Conservation (phyloP, 495 filamentous ascomycete species). For the Penicillium daleae region DNA sequence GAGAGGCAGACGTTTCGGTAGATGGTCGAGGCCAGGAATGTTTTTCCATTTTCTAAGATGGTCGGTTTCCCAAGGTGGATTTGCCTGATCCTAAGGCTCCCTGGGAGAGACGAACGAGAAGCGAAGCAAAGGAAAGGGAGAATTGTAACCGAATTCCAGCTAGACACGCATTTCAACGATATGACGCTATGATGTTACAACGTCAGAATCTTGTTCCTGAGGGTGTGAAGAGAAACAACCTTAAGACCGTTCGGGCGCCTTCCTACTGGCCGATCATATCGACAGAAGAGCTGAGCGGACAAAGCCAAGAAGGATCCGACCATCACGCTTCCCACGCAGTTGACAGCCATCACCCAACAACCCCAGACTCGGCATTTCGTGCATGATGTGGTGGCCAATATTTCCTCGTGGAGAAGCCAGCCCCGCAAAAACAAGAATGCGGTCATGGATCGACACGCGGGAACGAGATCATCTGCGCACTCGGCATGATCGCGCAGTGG, state of each 20-base stretch:
- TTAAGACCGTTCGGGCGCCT: neutral
- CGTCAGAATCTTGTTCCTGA: neutral
- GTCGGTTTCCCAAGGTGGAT: slow-evolving; percentile 30
- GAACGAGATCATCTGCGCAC: slow-evolving; percentile 26
- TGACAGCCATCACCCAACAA: neutral
- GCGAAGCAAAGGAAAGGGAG: neutral
- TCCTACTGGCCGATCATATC: neutral
- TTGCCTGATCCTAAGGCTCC: slow-evolving; percentile 12
- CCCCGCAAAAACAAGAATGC: slow-evolving; percentile 14
- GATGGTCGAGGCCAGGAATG: slow-evolving; percentile 24
- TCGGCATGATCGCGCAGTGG: slow-evolving; percentile 29
- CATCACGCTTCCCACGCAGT: neutral
- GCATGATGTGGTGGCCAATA: neutral
- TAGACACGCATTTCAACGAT: neutral
- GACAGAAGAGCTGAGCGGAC: neutral
- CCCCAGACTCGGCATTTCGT: neutral
- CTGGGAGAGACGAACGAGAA: neutral
- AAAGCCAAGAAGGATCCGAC: neutral
- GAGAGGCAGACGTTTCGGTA: slow-evolving; percentile 30
- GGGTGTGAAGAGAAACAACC: neutral
- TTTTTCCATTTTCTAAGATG: slow-evolving; percentile 23
- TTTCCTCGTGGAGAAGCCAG: slow-evolving; percentile 10
- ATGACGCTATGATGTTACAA: neutral
- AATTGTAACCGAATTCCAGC: neutral
- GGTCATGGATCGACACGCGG: slow-evolving; percentile 13